These are phyloP conservation scores for Nicotiana sylvestris DNA, from an alignment of 257 asterid genomes.

Conservation along the genomic window DNA sequence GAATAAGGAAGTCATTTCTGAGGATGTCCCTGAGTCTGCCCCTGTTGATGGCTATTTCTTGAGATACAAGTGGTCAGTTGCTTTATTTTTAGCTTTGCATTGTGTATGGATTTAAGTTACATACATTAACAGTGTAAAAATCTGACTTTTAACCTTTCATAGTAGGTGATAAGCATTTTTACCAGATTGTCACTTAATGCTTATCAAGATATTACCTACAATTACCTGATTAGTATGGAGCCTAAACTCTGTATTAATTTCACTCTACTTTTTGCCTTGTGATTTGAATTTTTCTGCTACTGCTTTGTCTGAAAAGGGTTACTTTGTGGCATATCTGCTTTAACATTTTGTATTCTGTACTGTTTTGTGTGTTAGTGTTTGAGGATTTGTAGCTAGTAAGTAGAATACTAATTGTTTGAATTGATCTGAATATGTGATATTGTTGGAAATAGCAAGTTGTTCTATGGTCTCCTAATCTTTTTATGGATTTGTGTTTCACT, in stretches of 20 bases:
- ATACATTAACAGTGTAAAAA: too few relatives aligned
- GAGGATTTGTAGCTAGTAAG: background rate
- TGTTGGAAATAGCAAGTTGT: background rate
- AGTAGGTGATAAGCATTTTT: too few relatives aligned
- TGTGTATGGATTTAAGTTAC: too few relatives aligned
- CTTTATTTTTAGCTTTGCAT: background rate
- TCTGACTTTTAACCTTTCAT: too few relatives aligned
- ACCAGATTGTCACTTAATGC: too few relatives aligned
- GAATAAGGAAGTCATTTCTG: slow-evolving; percentile 31
- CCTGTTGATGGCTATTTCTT: slow-evolving; percentile 44
- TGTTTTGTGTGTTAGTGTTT: background rate
- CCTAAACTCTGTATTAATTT: background rate
- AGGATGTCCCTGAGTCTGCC: slow-evolving; percentile 52
- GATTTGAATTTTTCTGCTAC: background rate
- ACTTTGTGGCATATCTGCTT: background rate
- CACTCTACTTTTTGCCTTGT: slow-evolving; percentile 12
- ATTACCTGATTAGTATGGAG: too few relatives aligned
- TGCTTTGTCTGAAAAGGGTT: background rate
- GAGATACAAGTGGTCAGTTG: slow-evolving; percentile 42
- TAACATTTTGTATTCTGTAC: background rate
- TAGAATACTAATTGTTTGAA: background rate
- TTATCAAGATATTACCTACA: too few relatives aligned
- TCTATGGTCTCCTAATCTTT: background rate
- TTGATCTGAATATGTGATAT: background rate
- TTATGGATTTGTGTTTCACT: background rate